A percentile compares a stretch with the other conserved stretches of the same genome.
Evolutionary conservation across 179 eudicot genomes (phyloP).

Genomic region (Spinacia oleracea): DNA sequence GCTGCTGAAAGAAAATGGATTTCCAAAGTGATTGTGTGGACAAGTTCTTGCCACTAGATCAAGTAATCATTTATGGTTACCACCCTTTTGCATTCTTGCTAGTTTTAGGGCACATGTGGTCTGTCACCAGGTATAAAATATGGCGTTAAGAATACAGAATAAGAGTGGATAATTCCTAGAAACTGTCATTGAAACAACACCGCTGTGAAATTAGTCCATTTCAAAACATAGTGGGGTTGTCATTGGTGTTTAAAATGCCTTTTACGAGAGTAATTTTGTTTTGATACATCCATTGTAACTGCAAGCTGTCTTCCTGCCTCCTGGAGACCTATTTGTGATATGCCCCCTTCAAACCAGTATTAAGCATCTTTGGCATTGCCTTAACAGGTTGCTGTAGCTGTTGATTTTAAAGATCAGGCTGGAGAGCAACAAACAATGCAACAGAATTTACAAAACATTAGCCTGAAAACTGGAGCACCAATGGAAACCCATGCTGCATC

Average conservation of each 20-base stretch:
- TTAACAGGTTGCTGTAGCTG: slow-evolving; percentile 77
- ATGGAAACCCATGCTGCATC: slow-evolving; percentile 96
- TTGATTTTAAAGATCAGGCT: slow-evolving; percentile 87
- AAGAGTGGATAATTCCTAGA: neutral
- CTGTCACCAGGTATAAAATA: neutral
- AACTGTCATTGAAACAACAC: too few relatives aligned
- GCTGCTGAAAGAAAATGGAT: neutral
- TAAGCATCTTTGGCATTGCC: neutral
- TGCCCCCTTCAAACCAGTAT: neutral
- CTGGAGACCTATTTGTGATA: neutral
- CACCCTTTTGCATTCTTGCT: neutral
- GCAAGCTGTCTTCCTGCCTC: neutral
- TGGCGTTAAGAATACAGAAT: neutral
- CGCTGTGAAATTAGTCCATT: too few relatives aligned
- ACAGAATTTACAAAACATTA: slow-evolving; percentile 86
- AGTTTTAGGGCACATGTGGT: neutral
- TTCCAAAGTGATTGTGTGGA: neutral
- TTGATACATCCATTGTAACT: neutral
- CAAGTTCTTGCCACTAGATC: neutral
- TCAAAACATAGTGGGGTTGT: neutral
- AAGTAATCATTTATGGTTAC: neutral
- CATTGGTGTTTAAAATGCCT: neutral
- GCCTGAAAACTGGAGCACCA: slow-evolving; percentile 90
- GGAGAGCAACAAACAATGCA: slow-evolving; percentile 97
- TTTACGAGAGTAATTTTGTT: neutral